Conservation (phyloP, 768 basidiomycete genomes). For the Tricholoma sp. region DNA sequence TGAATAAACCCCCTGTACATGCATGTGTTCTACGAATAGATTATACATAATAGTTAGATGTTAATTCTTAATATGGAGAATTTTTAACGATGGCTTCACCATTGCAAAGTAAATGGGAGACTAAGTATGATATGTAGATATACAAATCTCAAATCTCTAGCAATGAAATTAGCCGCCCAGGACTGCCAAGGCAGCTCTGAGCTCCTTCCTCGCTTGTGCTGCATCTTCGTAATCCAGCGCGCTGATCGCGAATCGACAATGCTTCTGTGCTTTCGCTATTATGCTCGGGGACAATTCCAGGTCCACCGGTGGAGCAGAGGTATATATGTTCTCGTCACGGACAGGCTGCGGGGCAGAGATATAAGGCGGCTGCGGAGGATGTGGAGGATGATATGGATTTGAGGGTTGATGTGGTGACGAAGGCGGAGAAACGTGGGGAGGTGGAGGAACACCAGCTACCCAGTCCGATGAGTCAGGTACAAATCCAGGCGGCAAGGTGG, state of each 20-base stretch:
- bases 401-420: neutral
- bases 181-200: slow-evolving; percentile 66
- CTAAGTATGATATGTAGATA: neutral
- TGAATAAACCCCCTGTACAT: neutral
- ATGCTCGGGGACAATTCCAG: slow-evolving; percentile 57
- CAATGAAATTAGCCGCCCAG: slow-evolving; percentile 40
- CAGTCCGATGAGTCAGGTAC: slow-evolving; percentile 5
- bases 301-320: slow-evolving; percentile 9
- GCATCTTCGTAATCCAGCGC: slow-evolving; percentile 95
- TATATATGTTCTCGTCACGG: slow-evolving; percentile 12
- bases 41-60: neutral
- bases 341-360: slow-evolving; percentile 1
- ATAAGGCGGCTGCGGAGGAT: neutral
- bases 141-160: neutral
- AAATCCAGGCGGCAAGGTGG: slow-evolving; percentile 15
- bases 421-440: neutral
- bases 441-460: neutral
- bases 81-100: neutral
- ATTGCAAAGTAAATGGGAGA: neutral
- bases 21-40: neutral
- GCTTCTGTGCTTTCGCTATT: slow-evolving; percentile 81
- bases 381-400: neutral
- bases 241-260: slow-evolving; percentile 88
- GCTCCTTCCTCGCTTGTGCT: slow-evolving; percentile 79
- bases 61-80: neutral